Evolutionary conservation across 805 yeast species (phyloP).

Genomic region (Saccharomycopsis malanga): DNA sequence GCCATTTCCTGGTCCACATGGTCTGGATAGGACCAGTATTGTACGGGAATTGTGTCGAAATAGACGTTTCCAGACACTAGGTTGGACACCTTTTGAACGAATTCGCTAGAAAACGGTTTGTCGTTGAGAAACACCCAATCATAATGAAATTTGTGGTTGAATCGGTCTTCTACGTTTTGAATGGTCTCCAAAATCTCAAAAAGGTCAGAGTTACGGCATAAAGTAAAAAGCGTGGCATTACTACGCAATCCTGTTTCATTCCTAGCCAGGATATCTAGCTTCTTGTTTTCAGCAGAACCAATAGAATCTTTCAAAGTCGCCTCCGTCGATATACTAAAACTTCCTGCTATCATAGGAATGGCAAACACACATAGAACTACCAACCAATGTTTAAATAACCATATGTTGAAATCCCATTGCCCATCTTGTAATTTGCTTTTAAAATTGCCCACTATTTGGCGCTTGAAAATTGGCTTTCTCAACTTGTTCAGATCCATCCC

Average conservation of each 20-base stretch:
- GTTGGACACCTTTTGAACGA: conserved; percentile 45
- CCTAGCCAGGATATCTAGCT: no score
- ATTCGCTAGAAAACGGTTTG: conserved; percentile 63
- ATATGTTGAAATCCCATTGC: no score
- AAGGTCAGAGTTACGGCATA: conserved; percentile 56
- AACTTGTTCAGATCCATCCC: not conserved
- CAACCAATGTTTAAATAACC: no score
- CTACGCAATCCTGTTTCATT: no score
- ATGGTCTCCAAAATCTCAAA: conserved; percentile 46
- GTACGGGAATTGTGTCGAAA: conserved; percentile 66
- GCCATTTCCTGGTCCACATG: conserved; percentile 74
- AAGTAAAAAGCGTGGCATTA: conserved; percentile 41
- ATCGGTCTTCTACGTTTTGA: conserved; percentile 64
- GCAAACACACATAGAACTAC: no score
- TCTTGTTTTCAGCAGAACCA: no score
- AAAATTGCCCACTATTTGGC: no score
- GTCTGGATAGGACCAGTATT: conserved; percentile 84
- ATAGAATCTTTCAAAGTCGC: no score
- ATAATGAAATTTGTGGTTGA: conserved; percentile 67
- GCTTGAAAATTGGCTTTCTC: no score
- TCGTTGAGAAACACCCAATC: conserved; percentile 94
- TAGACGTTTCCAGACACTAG: conserved; percentile 60
- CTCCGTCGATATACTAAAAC: no score
- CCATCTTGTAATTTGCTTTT: no score
- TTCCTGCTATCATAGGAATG: no score